A percentile compares a stretch with the other conserved stretches of the same genome.
Evolutionary conservation across 1,284 basidiomycete genomes (phyloP).

Genomic region (Pseudomicrostroma phylloplanum): DNA sequence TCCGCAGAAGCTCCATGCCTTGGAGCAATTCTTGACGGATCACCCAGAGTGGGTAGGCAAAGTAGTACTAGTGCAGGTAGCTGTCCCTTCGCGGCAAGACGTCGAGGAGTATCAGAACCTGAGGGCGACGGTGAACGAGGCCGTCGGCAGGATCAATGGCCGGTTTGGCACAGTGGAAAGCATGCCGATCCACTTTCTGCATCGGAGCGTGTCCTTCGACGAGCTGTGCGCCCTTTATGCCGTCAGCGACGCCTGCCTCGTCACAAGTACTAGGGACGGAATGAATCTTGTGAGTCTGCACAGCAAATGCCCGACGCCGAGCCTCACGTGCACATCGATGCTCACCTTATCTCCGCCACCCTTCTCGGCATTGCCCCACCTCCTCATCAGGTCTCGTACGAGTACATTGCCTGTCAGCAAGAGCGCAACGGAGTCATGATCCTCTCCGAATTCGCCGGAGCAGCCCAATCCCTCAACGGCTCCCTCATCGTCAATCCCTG

Average conservation of each 20-base stretch:
- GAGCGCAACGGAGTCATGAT: constrained; percentile 92
- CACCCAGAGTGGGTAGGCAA: constrained; percentile 99
- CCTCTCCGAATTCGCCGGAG: constrained; percentile 94
- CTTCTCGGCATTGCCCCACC: not conserved
- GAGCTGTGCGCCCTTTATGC: constrained; percentile 95
- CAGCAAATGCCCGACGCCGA: not conserved
- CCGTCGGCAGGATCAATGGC: constrained; percentile 95
- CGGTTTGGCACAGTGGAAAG: constrained; percentile 97
- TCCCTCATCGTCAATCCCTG: constrained; percentile 51
- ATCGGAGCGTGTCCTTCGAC: constrained; percentile 76
- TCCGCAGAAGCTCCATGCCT: constrained; percentile 91
- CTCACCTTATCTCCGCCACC: not conserved
- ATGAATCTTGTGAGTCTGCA: constrained; percentile 77
- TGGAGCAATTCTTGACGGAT: constrained; percentile 91
- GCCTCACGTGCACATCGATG: too few relatives aligned
- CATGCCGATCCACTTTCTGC: constrained; percentile 98
- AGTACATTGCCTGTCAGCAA: constrained; percentile 93
- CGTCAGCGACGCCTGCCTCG: constrained; percentile 89
- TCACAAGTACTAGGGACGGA: constrained; percentile 89
- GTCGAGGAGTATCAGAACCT: constrained; percentile 99
- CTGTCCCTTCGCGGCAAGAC: constrained; percentile 93
- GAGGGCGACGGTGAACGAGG: constrained; percentile 89
- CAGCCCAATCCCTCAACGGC: constrained; percentile 64
- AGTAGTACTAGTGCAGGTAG: constrained; percentile 91
- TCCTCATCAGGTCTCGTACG: constrained; percentile 79